Evolutionary conservation across 495 filamentous ascomycete genomes (phyloP), one percentile per base, ranked within the genome.

Genomic region (Penicillium ochrochloron): DNA sequence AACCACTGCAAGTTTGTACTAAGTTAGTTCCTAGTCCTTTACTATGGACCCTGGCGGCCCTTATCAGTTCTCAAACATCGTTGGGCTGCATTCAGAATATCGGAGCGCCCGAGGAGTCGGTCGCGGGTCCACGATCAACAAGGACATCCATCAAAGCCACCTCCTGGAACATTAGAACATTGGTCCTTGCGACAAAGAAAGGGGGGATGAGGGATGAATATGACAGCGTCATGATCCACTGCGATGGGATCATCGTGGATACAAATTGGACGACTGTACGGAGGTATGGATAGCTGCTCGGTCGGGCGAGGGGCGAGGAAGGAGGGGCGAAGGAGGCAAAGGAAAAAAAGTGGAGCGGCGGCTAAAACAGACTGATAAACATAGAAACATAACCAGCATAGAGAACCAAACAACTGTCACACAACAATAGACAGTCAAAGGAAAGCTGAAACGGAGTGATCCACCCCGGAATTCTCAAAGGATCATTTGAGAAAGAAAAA

Each of bases 101-200:
- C 62, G 37, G 39, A 17, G n/a, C 10, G 42, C 37, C 60, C 64
- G 53, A 52, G 23, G 4, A n/a, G 61, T 44, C 57, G 66, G 64
- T 68, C 54, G 19, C 50, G 62, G 66, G 57, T 53, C 63, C 66
- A 57, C 55, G 59, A 34, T 29, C 48, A 31, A 44, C 46, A 19
- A 19, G 1, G 29, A 3, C 9, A 17, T 33, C 11, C 25, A 17
- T 55, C 29, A 35, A 63, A 46, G 67, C 67, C 63, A 64, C 67
- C 67, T 64, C 67, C 67, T 69, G 59, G 64, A 33, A 34, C 46
- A n/a, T n/a, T n/a, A n/a, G n/a, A n/a, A n/a, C n/a, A n/a, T 51
- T 55, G 33, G 52, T 6, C 52, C 33, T 19, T 34, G 52, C 52
- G 31, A 55, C 51, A 33, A 31, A 31, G 31, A 14, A 21, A 23